Conservation (phyloP, 345 rosid species). For the Anastatica hierochuntica region DNA sequence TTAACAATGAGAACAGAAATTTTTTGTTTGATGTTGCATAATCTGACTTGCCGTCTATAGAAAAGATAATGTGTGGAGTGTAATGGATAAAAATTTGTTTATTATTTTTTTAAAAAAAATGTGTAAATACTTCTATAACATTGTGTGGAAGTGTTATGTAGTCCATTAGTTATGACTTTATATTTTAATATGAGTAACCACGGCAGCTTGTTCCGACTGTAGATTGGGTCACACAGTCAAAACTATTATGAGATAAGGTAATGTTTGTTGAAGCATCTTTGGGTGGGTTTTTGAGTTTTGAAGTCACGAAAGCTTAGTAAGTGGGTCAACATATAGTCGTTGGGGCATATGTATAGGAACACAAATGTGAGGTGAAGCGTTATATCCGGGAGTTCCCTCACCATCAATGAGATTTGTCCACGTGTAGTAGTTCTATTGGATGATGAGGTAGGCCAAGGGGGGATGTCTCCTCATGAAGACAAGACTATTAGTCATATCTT, state of each 20-base stretch:
- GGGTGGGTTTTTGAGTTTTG: constrained; percentile 18
- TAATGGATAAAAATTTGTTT: too few species aligned
- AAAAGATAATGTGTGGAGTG: too few species aligned
- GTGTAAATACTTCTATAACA: too few species aligned
- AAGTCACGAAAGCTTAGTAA: constrained; percentile 18
- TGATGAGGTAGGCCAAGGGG: neutral
- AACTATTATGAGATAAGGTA: constrained; percentile 18
- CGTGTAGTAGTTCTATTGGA: neutral
- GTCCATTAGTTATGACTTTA: neutral
- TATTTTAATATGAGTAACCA: neutral
- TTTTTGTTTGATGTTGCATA: too few species aligned
- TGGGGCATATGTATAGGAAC: neutral
- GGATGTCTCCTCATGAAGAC: constrained; percentile 22
- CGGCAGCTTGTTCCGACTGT: neutral
- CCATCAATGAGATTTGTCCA: neutral
- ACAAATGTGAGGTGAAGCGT: constrained; percentile 26
- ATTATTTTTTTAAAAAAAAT: too few species aligned
- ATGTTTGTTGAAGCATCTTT: constrained; percentile 20
- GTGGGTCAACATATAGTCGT: constrained; percentile 22
- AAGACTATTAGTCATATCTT: constrained; percentile 26
- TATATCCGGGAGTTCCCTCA: constrained; percentile 28
- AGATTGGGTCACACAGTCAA: constrained; percentile 4
- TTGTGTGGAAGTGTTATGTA: too few species aligned
- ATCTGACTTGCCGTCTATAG: too few species aligned
- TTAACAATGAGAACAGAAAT: too few species aligned